Evolutionary conservation across 352 stramenopile genomes (phyloP).

Genomic region (Globisporangium spinosum): DNA sequence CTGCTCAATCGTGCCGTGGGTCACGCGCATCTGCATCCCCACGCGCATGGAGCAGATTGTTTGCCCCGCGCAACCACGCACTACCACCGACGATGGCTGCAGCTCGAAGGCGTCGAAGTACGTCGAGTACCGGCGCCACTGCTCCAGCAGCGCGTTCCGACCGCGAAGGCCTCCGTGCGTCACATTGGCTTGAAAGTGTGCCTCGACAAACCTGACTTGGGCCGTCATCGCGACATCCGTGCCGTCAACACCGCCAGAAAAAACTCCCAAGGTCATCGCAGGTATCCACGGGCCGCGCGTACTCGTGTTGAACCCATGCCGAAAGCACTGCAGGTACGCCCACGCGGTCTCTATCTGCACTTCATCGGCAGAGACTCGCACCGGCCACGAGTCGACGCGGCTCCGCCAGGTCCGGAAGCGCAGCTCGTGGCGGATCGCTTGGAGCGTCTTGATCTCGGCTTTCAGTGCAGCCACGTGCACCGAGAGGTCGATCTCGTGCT

Average conservation of each 20-base stretch:
- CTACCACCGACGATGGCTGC: slow-evolving; percentile 13
- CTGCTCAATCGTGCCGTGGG: slow-evolving; percentile 19
- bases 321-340: slow-evolving; percentile 25
- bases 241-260: slow-evolving; percentile 1
- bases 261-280: slow-evolving; percentile 9
- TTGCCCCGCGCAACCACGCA: slow-evolving; percentile 10
- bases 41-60: slow-evolving; percentile 4
- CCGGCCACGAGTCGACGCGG: not conserved
- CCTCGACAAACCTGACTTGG: slow-evolving; percentile 25
- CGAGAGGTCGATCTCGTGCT: slow-evolving; percentile 20
- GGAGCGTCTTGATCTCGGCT: slow-evolving; percentile 15
- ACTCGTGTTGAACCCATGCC: slow-evolving; percentile 14
- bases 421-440: slow-evolving; percentile 7
- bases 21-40: slow-evolving; percentile 15
- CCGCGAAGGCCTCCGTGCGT: slow-evolving; percentile 16
- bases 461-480: slow-evolving; percentile 11
- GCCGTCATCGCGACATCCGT: not conserved
- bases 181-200: slow-evolving; percentile 14
- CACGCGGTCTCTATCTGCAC: not conserved
- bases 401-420: slow-evolving; percentile 5
- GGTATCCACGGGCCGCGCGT: not conserved
- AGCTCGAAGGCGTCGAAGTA: slow-evolving; percentile 18
- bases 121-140: slow-evolving; percentile 24
- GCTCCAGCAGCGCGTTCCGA: slow-evolving; percentile 27
- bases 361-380: not conserved